Base-by-base conservation (phyloP, 2,329 filamentous ascomycete species). In the Pseudocercospora fuligena region DNA sequence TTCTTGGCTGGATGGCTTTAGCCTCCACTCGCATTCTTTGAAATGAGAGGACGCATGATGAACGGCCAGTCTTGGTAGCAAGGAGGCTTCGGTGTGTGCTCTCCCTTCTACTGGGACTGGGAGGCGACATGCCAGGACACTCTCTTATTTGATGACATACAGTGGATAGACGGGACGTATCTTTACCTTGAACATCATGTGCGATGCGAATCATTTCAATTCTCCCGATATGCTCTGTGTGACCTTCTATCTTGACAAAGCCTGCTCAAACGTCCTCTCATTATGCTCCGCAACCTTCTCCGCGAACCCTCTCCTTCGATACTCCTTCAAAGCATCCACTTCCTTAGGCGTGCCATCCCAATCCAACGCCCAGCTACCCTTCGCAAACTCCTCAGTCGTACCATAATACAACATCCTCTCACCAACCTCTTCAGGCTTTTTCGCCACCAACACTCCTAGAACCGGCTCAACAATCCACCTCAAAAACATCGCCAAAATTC, bases 331-430 rank as follows among this genome's bases (percentile, higher is more conserved):
- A 23, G 33, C 63, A 21, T 58, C 61, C 1, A 47, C 60, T n/a
- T 66, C 63, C 66, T 63, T 62, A 8, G 51, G 25, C 29, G 19
- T 58, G 1, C 68, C 66, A 40, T 67, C 47, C 64, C 59, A 58
- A 60, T 70, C 59, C 57, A 69, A n/a, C 19, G 31, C 31, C 70
- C 64, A 70, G 53, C 61, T 64, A 1, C 69, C 69, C 54, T 56
- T 59, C 3, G 23, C 61, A 58, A 54, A 70, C 46, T 54, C 9
- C 36, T 58, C 63, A n/a, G 16, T 58, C 4, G 62, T 66, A n/a
- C 47, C 67, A 60, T 68, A 68, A 47, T 63, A 68, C 56, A 70
- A 49, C 66, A 71, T 69, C 56, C 71, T 56, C 64, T 74, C 68
- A 3, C 72, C 73, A 49, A 61, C 62, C 19, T 71, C 71, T 19